Evolutionary conservation across 129 eudicot species (phyloP).

Genomic region (Flaveria bidentis): DNA sequence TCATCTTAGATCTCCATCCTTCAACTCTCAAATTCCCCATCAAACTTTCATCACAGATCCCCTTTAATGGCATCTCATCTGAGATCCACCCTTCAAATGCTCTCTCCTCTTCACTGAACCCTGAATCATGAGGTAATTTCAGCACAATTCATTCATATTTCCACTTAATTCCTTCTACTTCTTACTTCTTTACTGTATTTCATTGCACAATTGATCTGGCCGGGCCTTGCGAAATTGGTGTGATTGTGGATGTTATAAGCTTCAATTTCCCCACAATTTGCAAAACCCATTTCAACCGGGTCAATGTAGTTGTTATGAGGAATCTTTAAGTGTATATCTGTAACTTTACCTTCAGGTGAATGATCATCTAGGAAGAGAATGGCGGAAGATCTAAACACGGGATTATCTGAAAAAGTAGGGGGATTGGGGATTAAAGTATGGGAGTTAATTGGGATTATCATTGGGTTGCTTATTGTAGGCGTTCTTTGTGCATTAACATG

Average conservation of each 20-base stretch:
- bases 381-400: constrained; percentile 65
- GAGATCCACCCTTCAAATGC: constrained; percentile 52
- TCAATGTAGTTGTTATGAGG: too few species aligned
- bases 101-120: background rate
- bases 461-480: constrained; percentile 65
- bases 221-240: too few species aligned
- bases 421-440: constrained; percentile 72
- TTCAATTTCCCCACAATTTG: too few species aligned
- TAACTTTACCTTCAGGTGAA: constrained; percentile 40
- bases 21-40: constrained; percentile 28
- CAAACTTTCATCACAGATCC: constrained; percentile 7
- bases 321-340: background rate
- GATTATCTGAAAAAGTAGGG: constrained; percentile 51
- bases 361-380: constrained; percentile 28
- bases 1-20: constrained; percentile 54
- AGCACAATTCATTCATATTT: constrained; percentile 12
- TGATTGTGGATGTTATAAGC: too few species aligned
- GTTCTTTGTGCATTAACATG: constrained; percentile 62
- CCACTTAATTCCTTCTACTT: background rate
- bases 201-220: constrained; percentile 1
- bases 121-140: constrained; percentile 25
- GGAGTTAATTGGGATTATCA: constrained; percentile 76
- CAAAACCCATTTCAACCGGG: too few species aligned
- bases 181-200: background rate
- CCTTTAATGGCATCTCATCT: constrained; percentile 8